Conservation (phyloP, 768 basidiomycete species). For the Suillus brevipes region DNA sequence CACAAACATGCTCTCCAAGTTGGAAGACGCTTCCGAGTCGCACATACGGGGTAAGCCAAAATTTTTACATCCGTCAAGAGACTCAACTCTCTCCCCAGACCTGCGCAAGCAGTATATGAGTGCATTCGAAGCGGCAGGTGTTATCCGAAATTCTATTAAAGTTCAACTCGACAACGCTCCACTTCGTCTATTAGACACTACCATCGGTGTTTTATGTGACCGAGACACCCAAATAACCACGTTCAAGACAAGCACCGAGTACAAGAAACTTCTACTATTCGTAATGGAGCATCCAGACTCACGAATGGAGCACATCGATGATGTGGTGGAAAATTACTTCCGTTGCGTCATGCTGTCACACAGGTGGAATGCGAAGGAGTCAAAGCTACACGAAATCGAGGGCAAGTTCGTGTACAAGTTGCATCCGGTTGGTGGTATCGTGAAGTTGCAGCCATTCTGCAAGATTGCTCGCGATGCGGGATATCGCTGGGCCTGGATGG, state of each 20-base stretch:
- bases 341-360: neutral
- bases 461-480: neutral
- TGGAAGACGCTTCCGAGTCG: neutral
- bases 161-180: neutral
- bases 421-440: neutral
- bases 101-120: neutral
- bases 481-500: neutral
- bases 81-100: neutral
- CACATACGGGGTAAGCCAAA: neutral
- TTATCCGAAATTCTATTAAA: neutral
- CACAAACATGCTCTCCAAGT: neutral
- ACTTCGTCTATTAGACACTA: neutral
- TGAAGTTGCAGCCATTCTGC: neutral
- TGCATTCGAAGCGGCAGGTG: neutral
- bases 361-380: neutral
- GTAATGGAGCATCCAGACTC: neutral
- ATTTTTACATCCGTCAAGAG: neutral
- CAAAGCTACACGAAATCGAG: neutral
- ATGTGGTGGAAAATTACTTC: neutral
- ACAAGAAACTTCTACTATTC: neutral
- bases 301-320: neutral
- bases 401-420: neutral
- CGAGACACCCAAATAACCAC: neutral
- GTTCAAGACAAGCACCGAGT: neutral
- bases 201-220: neutral